These are phyloP conservation scores for Fraxinus nigra DNA, from an alignment of 305 asterid species.

Conservation along the genomic window DNA sequence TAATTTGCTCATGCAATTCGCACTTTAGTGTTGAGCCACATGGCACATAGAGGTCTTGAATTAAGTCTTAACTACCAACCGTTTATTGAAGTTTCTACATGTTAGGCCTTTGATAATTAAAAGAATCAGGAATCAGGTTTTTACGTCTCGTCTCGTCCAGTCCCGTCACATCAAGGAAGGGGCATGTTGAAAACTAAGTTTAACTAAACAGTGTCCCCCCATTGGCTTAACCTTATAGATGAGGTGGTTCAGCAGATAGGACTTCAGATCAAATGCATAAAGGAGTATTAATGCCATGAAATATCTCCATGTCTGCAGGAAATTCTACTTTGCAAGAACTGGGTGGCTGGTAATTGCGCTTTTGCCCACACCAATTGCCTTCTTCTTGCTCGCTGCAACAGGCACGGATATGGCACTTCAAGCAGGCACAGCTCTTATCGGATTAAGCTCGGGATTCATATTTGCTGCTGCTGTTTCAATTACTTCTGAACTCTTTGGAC, in stretches of 20 bases:
- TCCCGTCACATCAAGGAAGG: background rate
- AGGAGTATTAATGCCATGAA: background rate
- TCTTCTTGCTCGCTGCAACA: slow-evolving; percentile 47
- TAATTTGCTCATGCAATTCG: background rate
- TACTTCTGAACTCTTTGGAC: slow-evolving; percentile 90
- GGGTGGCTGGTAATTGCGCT: slow-evolving; percentile 82
- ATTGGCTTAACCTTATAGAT: background rate
- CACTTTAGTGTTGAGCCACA: background rate
- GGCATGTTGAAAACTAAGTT: background rate
- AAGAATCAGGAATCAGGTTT: no score
- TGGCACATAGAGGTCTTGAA: background rate
- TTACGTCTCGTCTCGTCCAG: background rate
- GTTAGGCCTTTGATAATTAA: background rate
- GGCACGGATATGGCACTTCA: slow-evolving; percentile 48
- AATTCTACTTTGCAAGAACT: slow-evolving; percentile 61
- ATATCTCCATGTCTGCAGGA: slow-evolving; percentile 41
- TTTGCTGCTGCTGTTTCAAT: slow-evolving; percentile 85
- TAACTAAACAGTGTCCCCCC: background rate
- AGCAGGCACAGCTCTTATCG: slow-evolving; percentile 72
- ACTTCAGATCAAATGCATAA: background rate
- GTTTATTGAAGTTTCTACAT: background rate
- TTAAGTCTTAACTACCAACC: background rate
- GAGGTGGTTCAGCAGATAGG: background rate
- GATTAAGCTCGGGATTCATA: slow-evolving; percentile 86
- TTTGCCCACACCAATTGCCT: slow-evolving; percentile 67